These are phyloP conservation scores for Diaporthe amygdali DNA, from an alignment of 2,329 filamentous ascomycete genomes.

Conservation along the genomic window DNA sequence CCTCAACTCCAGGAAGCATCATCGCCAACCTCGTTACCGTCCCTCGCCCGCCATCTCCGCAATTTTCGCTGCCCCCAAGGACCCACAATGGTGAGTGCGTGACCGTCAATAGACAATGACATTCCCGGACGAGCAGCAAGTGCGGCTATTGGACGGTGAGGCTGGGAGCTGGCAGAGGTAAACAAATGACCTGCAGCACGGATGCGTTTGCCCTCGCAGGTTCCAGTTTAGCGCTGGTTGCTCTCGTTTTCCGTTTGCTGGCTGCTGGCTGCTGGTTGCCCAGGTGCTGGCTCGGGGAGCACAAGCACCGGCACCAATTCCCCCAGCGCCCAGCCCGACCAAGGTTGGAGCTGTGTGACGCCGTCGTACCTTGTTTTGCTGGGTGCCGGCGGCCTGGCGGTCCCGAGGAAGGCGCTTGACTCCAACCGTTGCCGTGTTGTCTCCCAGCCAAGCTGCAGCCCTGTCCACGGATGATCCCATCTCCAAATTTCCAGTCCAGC, in stretches of 20 bases:
- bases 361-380: slow-evolving; percentile 6
- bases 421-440: background rate
- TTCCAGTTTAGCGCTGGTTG: background rate
- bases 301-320: too few relatives aligned
- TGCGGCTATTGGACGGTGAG: slow-evolving; percentile 6
- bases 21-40: slow-evolving; percentile 29
- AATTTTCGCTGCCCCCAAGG: background rate
- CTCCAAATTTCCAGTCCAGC: slow-evolving; percentile 23
- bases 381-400: background rate
- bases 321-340: background rate
- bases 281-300: too few relatives aligned
- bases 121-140: slow-evolving; percentile 10
- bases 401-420: slow-evolving; percentile 5
- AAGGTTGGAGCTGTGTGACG: slow-evolving; percentile 11
- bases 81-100: slow-evolving; percentile 21
- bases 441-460: background rate
- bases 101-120: slow-evolving; percentile 4
- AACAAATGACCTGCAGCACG: slow-evolving; percentile 4
- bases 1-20: slow-evolving; percentile 34
- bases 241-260: background rate
- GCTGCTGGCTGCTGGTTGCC: background rate
- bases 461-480: slow-evolving; percentile 17
- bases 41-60: background rate
- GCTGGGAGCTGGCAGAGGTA: background rate
- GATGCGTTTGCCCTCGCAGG: slow-evolving; percentile 1